phyloP scores from a whole-genome alignment of 1,139 yeast genomes.

The Blastobotrys petasosporus region DNA sequence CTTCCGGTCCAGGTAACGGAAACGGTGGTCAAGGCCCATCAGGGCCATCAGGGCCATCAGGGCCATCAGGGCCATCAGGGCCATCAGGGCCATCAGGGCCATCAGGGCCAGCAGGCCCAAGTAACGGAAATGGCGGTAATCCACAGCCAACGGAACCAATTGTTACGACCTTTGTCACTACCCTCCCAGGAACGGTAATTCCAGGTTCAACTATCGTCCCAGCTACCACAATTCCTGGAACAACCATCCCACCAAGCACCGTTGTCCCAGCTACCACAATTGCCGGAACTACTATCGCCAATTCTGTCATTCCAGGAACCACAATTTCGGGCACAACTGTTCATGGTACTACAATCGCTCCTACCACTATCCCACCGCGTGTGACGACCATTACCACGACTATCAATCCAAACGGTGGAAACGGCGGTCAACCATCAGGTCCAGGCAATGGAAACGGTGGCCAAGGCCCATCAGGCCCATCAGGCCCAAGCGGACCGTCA shows the following conservation, averaged over 20 bases:
- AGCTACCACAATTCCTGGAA: neutral
- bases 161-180: conserved; percentile 9
- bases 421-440: too few relatives aligned
- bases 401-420: too few relatives aligned
- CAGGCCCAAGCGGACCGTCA: conserved; percentile 1
- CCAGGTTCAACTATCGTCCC: conserved; percentile 1
- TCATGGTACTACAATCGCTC: conserved; percentile 8
- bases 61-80: too few relatives aligned
- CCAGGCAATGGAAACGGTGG: too few relatives aligned
- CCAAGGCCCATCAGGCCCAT: too few relatives aligned
- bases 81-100: too few relatives aligned
- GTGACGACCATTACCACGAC: too few relatives aligned
- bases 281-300: conserved; percentile 10
- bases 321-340: conserved; percentile 14
- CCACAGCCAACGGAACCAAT: too few relatives aligned
- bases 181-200: conserved; percentile 16
- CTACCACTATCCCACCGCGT: neutral
- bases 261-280: conserved; percentile 3
- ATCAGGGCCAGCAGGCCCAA: neutral
- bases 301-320: conserved; percentile 18
- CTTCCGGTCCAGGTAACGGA: too few relatives aligned
- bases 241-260: conserved; percentile 1
- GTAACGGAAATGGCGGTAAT: neutral
- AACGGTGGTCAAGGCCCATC: neutral
- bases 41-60: neutral